Evolutionary conservation across 495 filamentous ascomycete genomes (phyloP).

Genomic region (Geoglossum glabrum): DNA sequence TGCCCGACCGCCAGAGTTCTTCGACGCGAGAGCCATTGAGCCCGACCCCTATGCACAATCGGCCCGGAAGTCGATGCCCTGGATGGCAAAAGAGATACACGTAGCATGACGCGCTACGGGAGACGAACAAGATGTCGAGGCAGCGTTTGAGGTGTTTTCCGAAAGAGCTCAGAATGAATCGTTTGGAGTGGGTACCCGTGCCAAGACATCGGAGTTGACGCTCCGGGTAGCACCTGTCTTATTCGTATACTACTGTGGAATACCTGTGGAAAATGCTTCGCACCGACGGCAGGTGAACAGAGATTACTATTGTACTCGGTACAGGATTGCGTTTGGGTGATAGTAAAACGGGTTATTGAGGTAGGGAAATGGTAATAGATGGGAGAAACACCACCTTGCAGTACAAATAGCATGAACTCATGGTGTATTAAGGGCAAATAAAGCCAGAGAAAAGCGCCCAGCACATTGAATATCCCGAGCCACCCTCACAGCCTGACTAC

Average conservation of each 20-base stretch:
- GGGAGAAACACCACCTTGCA: neutral
- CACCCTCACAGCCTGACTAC: neutral
- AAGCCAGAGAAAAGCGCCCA: neutral
- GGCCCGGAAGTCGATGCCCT: slow-evolving; percentile 31
- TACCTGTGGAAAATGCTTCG: neutral
- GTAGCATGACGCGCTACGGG: slow-evolving; percentile 44
- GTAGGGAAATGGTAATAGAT: neutral
- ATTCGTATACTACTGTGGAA: neutral
- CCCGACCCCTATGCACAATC: slow-evolving; percentile 22
- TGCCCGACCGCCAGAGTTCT: neutral
- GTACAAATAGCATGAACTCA: neutral
- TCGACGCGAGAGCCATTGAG: slow-evolving; percentile 31
- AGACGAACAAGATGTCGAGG: neutral
- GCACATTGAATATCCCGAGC: neutral
- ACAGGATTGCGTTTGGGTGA: neutral
- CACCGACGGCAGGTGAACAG: neutral
- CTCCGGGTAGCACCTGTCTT: neutral
- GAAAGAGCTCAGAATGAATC: neutral
- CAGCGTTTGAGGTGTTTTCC: neutral
- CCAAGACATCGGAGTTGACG: neutral
- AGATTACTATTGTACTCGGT: neutral
- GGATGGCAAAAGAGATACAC: slow-evolving; percentile 39
- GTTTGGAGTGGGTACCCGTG: neutral
- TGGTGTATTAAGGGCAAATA: neutral
- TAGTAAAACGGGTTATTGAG: neutral